These are phyloP conservation scores for Amyloporia xantha DNA, from an alignment of 768 basidiomycete species.

Conservation along the genomic window DNA sequence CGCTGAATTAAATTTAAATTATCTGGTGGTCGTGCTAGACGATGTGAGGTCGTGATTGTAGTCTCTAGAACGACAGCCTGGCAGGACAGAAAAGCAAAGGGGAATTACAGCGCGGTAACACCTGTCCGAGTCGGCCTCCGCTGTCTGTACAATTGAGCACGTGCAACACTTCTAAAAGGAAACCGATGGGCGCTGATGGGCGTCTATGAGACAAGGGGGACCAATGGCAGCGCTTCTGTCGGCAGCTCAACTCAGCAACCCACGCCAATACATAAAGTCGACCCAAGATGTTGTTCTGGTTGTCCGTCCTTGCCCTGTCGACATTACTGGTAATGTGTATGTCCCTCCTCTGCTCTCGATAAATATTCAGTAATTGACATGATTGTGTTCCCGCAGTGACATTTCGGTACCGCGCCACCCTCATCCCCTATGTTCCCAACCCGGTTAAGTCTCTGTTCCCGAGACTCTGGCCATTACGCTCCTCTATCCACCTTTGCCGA, in stretches of 20 bases:
- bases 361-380: too few relatives aligned
- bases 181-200: neutral
- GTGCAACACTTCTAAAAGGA: neutral
- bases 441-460: slow-evolving; percentile 59
- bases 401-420: slow-evolving; percentile 68
- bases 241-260: slow-evolving; percentile 4
- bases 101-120: too few relatives aligned
- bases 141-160: too few relatives aligned
- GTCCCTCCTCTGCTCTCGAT: too few relatives aligned
- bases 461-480: slow-evolving; percentile 54
- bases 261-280: neutral
- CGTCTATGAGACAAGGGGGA: neutral
- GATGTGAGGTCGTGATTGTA: too few relatives aligned
- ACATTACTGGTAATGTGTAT: slow-evolving; percentile 61
- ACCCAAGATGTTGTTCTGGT: slow-evolving; percentile 52
- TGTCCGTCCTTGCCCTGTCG: slow-evolving; percentile 55
- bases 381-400: slow-evolving; percentile 47
- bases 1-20: neutral
- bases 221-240: neutral
- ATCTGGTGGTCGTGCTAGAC: neutral
- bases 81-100: too few relatives aligned
- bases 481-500: slow-evolving; percentile 72
- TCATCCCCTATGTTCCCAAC: slow-evolving; percentile 60
- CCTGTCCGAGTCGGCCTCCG: too few relatives aligned
- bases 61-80: too few relatives aligned